phyloP scores from a whole-genome alignment of 2,329 filamentous ascomycete genomes.

The Stachybotrys elegans region DNA sequence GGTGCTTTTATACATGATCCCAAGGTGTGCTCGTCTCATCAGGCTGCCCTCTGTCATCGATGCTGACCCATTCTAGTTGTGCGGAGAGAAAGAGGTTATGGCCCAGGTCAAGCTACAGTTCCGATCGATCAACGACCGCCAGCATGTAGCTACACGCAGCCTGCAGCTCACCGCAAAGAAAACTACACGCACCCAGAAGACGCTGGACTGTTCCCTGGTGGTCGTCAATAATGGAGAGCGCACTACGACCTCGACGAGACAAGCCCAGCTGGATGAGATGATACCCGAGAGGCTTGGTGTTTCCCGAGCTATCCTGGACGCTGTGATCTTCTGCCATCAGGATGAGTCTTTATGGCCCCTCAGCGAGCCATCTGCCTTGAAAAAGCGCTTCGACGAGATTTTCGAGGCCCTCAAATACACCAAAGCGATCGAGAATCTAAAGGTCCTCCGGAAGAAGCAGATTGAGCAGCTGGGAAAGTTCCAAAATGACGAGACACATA shows the following conservation, averaged over 20 bases:
- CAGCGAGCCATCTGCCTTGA: constrained; percentile 78
- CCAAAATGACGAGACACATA: constrained; percentile 70
- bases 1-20: constrained; percentile 97
- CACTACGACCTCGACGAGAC: constrained; percentile 70
- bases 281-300: constrained; percentile 86
- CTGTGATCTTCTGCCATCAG: constrained; percentile 97
- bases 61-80: constrained; percentile 44
- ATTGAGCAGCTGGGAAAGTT: constrained; percentile 68
- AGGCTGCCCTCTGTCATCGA: neutral
- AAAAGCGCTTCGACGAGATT: constrained; percentile 95
- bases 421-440: constrained; percentile 95
- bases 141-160: constrained; percentile 78
- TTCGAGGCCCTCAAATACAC: constrained; percentile 97
- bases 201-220: constrained; percentile 73
- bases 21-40: constrained; percentile 47
- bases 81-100: constrained; percentile 80
- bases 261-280: constrained; percentile 75
- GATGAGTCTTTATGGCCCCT: constrained; percentile 97
- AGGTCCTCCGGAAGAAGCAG: constrained; percentile 76
- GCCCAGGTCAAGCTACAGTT: constrained; percentile 92
- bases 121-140: constrained; percentile 68
- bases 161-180: constrained; percentile 86
- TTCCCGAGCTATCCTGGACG: constrained; percentile 82
- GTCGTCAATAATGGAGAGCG: constrained; percentile 77
- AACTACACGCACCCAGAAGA: constrained; percentile 68